Base-by-base conservation (phyloP, 306 rosid genomes). In the Coriaria nepalensis region DNA sequence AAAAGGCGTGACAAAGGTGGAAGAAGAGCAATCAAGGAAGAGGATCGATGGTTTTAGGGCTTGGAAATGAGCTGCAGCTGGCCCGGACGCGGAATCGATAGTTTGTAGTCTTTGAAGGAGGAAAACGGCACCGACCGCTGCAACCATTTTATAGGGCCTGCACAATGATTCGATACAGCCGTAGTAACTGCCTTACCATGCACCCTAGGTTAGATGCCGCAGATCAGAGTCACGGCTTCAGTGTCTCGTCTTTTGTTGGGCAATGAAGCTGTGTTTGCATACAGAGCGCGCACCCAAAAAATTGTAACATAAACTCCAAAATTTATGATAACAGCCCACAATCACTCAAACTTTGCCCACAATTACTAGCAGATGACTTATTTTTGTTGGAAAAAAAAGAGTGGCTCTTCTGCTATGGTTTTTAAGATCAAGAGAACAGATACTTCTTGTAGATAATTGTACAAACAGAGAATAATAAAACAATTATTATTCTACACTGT, bases 41-140 rank as follows among this genome's bases (percentile, higher is more conserved):
- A 44, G 14, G 59, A 51, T 56, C 52, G 61, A 55, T 38, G 53
- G 42, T 37, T 57, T 67, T 20, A 47, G 78, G 82, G 85, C 65
- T 72, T 61, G 37, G 47, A 20, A 20, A 20, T 20, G 29, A 20
- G 29, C 29, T 20, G 29, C 29, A 20, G 29, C 29, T 20, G 29
- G 2, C 29, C 2, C 29, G 29, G 29, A 20, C 29, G 2, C 29
- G 29, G 29, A 20, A 3, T 20, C 29, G 29, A 20, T 20, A 3
- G 0, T 41, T 32, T 55, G 34, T 47, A 49, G 59, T 55, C 43
- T 55, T 49, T 8, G 59, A 43, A 11, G 41, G 10, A 33, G 57
- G 47, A 20, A 20, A 20, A 20, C 29, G n/a, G n/a, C n/a, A n/a
- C n/a, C n/a, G n/a, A n/a, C 57, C 46, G 38, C 47, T 7, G 45